Percentiles rank a stretch among this genome's conserved stretches.
Evolutionary conservation across 2,329 filamentous ascomycete species (phyloP).

Genomic region (Rhinocladiella similis): DNA sequence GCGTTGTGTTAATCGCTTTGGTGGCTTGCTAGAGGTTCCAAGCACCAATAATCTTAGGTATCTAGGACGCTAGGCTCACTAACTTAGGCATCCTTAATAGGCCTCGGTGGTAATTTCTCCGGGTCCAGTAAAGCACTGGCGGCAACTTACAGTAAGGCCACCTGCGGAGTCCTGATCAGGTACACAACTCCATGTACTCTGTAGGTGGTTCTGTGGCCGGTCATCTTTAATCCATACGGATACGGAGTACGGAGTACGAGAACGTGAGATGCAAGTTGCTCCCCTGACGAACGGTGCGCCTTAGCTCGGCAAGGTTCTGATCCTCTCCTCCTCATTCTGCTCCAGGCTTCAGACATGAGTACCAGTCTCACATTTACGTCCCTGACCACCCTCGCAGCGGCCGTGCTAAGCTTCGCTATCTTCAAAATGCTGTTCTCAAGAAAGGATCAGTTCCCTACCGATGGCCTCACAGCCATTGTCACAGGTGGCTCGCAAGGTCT

Average conservation of each 20-base stretch:
- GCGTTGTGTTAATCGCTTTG: neutral
- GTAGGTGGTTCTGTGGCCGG: no score
- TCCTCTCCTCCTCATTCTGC: neutral
- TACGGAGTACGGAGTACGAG: no score
- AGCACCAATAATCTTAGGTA: no score
- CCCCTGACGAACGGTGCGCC: neutral
- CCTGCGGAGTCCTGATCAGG: no score
- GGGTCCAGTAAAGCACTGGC: neutral
- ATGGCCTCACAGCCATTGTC: constrained; percentile 82
- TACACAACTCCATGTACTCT: no score
- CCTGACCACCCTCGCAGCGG: constrained; percentile 27
- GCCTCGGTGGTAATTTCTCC: neutral
- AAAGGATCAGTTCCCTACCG: constrained; percentile 78
- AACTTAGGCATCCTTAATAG: neutral
- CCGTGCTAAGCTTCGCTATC: constrained; percentile 23
- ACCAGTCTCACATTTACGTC: neutral
- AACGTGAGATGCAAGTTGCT: neutral
- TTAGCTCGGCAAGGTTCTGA: neutral
- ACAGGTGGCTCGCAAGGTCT: constrained; percentile 93
- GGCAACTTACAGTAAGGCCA: neutral
- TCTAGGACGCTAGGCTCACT: no score
- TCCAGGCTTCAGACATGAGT: neutral
- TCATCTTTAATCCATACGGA: no score
- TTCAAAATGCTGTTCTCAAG: constrained; percentile 37
- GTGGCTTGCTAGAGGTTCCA: no score